A percentile compares a stretch with the other conserved stretches of the same genome.
These are phyloP conservation scores for Cenchrus purpureus DNA, from an alignment of 176 grass and related monocot genomes.

Conservation along the genomic window DNA sequence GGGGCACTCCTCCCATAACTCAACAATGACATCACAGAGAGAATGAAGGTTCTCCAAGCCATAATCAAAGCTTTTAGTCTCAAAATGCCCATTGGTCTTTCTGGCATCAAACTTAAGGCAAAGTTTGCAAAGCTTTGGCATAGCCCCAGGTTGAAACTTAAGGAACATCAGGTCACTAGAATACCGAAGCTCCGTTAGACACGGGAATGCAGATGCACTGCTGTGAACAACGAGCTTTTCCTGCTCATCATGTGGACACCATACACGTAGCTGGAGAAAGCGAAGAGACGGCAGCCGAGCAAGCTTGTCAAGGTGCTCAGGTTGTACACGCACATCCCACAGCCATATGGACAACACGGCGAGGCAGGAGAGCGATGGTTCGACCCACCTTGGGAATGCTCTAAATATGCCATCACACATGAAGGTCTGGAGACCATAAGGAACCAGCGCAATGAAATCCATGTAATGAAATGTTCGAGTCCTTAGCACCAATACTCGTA, in stretches of 20 bases:
- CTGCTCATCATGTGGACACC: no score
- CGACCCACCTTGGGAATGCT: neutral
- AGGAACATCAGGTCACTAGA: neutral
- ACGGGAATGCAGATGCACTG: neutral
- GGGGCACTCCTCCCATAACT: no score
- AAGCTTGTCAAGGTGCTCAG: slow-evolving; percentile 6
- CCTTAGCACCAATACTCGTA: neutral
- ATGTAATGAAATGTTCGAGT: accelerated
- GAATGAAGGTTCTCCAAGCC: neutral
- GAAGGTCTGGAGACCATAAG: neutral
- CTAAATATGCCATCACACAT: accelerated
- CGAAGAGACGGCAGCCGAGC: slow-evolving; percentile 6
- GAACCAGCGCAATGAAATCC: neutral
- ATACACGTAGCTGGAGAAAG: no score
- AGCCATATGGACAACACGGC: neutral
- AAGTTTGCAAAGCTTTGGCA: neutral
- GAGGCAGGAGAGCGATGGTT: neutral
- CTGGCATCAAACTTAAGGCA: accelerated
- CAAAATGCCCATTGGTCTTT: accelerated
- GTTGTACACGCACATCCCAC: accelerated
- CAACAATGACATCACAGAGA: neutral
- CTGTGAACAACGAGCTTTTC: neutral
- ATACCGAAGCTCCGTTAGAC: neutral
- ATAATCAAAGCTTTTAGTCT: neutral
- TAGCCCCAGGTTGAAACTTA: neutral